Percentiles rank a stretch among this genome's conserved stretches.
Evolutionary conservation across 2,329 filamentous ascomycete species (phyloP).

Genomic region (Fusarium foetens): DNA sequence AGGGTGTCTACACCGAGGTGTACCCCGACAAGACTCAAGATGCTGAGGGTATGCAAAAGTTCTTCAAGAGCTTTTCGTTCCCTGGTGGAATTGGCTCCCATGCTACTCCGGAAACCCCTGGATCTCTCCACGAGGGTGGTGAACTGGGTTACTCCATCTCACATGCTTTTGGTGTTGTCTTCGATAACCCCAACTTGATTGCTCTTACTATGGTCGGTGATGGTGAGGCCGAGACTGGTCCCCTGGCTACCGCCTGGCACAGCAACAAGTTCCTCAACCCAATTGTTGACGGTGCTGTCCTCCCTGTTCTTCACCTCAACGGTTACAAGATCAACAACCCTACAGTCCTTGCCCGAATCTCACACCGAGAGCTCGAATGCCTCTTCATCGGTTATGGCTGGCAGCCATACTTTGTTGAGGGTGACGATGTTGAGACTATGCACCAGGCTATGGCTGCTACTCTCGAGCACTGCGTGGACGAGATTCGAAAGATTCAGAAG

Average conservation of each 20-base stretch:
- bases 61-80: constrained; percentile 88
- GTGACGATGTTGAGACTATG: constrained; percentile 77
- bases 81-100: constrained; percentile 82
- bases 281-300: constrained; percentile 79
- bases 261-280: constrained; percentile 86
- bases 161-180: constrained; percentile 81
- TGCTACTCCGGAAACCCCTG: constrained; percentile 81
- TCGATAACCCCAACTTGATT: constrained; percentile 79
- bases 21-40: constrained; percentile 79
- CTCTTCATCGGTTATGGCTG: constrained; percentile 81
- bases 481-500: constrained; percentile 76
- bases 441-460: constrained; percentile 85
- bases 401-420: constrained; percentile 83
- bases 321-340: constrained; percentile 90
- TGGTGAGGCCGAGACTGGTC: constrained; percentile 83
- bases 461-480: constrained; percentile 74
- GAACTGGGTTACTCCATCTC: constrained; percentile 85
- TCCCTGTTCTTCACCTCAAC: constrained; percentile 82
- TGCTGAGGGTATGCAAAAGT: constrained; percentile 73
- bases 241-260: constrained; percentile 82
- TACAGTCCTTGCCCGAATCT: constrained; percentile 77
- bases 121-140: constrained; percentile 80
- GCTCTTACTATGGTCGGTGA: constrained; percentile 82
- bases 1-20: constrained; percentile 80
- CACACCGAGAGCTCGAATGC: constrained; percentile 75